phyloP scores from a whole-genome alignment of 805 yeast genomes.

The Ogataea pilisensis region DNA sequence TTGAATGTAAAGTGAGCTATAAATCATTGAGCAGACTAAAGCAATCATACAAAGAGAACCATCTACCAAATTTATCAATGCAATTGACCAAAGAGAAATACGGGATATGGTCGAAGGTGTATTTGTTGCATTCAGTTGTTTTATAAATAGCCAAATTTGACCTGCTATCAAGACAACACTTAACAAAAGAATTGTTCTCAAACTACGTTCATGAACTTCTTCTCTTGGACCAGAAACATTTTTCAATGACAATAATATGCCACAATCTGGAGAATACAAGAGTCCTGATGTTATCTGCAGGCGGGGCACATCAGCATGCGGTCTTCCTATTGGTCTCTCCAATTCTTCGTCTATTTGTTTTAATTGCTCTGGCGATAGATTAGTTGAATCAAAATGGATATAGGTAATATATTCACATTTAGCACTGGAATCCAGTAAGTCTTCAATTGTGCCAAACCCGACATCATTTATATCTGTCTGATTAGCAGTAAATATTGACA shows the following conservation, averaged over 20 bases:
- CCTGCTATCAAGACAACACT: slow-evolving; percentile 43
- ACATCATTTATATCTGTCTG: slow-evolving; percentile 38
- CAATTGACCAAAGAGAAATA: slow-evolving; percentile 65
- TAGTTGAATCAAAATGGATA: slow-evolving; percentile 65
- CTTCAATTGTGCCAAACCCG: slow-evolving; percentile 33
- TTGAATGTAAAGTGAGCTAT: slow-evolving; percentile 58
- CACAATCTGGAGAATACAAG: slow-evolving; percentile 89
- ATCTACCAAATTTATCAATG: slow-evolving; percentile 62
- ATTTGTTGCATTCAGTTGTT: slow-evolving; percentile 66
- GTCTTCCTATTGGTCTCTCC: slow-evolving; percentile 71
- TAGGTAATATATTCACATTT: slow-evolving; percentile 71
- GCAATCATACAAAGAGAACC: slow-evolving; percentile 63
- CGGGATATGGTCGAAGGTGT: slow-evolving; percentile 80
- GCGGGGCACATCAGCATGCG: slow-evolving; percentile 56
- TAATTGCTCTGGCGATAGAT: slow-evolving; percentile 48
- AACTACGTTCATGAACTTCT: slow-evolving; percentile 39
- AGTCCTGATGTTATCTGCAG: slow-evolving; percentile 53
- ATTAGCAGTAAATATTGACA: slow-evolving; percentile 42
- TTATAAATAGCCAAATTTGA: slow-evolving; percentile 55
- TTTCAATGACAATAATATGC: slow-evolving; percentile 43
- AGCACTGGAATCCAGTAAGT: slow-evolving; percentile 27
- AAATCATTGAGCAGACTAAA: slow-evolving; percentile 52
- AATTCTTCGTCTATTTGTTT: slow-evolving; percentile 69
- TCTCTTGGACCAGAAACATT: slow-evolving; percentile 50
- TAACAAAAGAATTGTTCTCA: slow-evolving; percentile 39